These are phyloP conservation scores for Fragaria iinumae DNA, from an alignment of 306 rosid species.

Conservation along the genomic window DNA sequence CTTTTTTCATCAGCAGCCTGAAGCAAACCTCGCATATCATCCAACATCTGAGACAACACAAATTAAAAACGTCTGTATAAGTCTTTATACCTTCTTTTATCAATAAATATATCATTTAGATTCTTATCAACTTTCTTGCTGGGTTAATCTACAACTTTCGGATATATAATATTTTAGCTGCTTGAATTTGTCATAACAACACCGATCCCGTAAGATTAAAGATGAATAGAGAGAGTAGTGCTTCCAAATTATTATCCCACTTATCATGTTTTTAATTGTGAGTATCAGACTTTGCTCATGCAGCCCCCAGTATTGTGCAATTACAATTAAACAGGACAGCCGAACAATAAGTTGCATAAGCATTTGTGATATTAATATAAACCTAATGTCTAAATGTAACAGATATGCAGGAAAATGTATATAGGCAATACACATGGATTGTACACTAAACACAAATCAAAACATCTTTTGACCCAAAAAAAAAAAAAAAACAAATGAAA, in stretches of 20 bases:
- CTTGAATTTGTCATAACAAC: background rate
- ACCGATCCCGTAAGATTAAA: background rate
- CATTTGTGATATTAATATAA: background rate
- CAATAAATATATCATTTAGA: background rate
- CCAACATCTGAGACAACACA: constrained; percentile 60
- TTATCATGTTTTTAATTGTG: background rate
- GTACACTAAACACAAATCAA: constrained; percentile 18
- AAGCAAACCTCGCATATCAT: constrained; percentile 73
- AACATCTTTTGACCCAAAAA: constrained; percentile 10
- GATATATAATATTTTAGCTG: background rate
- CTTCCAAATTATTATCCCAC: background rate
- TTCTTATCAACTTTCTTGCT: background rate
- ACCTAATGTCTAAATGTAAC: background rate
- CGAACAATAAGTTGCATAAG: background rate
- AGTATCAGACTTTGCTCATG: background rate
- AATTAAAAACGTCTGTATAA: background rate
- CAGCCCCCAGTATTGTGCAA: background rate
- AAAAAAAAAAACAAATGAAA: background rate
- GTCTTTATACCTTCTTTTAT: background rate
- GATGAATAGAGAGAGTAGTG: background rate
- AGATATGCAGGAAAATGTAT: background rate
- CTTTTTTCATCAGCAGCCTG: constrained; percentile 89
- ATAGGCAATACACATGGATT: constrained; percentile 1
- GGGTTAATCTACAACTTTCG: background rate
- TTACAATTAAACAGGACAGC: background rate